Conservation (phyloP, 768 basidiomycete species). For the Pholiota microspora region DNA sequence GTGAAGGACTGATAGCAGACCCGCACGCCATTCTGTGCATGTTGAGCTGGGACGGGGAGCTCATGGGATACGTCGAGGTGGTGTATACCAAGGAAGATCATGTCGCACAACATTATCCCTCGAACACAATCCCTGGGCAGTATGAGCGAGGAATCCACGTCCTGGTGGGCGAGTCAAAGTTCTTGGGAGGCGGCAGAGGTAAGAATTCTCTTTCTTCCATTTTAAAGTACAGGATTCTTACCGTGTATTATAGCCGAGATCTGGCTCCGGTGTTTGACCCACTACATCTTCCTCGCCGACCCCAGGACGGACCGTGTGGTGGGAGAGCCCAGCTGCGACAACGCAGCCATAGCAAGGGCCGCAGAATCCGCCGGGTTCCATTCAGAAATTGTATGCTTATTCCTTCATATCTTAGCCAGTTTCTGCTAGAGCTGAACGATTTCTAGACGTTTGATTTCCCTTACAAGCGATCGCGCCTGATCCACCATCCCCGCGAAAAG, state of each 20-base stretch:
- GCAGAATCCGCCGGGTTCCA: constrained; percentile 23
- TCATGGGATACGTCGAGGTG: constrained; percentile 45
- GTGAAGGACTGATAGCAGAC: constrained; percentile 32
- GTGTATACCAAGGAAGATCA: constrained; percentile 44
- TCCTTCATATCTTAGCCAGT: not conserved
- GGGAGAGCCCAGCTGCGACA: constrained; percentile 39
- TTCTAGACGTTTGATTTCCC: constrained; percentile 33
- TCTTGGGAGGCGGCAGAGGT: constrained; percentile 41
- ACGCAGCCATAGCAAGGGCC: constrained; percentile 24
- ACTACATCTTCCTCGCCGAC: constrained; percentile 43
- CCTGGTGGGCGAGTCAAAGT: constrained; percentile 45
- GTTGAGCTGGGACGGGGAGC: constrained; percentile 45
- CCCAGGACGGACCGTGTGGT: constrained; percentile 38
- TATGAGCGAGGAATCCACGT: constrained; percentile 41
- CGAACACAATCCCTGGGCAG: constrained; percentile 18
- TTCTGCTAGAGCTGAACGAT: not conserved
- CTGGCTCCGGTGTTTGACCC: constrained; percentile 35
- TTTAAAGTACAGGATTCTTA: not conserved
- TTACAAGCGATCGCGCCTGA: constrained; percentile 29
- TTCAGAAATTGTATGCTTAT: constrained; percentile 20
- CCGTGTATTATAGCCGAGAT: constrained; percentile 25
- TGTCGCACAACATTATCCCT: constrained; percentile 28
- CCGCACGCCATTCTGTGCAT: constrained; percentile 38
- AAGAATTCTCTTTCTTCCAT: constrained; percentile 15
- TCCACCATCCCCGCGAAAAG: constrained; percentile 27